These are phyloP conservation scores for Lecanicillium sp. DNA, from an alignment of 2,329 filamentous ascomycete genomes.

Conservation along the genomic window DNA sequence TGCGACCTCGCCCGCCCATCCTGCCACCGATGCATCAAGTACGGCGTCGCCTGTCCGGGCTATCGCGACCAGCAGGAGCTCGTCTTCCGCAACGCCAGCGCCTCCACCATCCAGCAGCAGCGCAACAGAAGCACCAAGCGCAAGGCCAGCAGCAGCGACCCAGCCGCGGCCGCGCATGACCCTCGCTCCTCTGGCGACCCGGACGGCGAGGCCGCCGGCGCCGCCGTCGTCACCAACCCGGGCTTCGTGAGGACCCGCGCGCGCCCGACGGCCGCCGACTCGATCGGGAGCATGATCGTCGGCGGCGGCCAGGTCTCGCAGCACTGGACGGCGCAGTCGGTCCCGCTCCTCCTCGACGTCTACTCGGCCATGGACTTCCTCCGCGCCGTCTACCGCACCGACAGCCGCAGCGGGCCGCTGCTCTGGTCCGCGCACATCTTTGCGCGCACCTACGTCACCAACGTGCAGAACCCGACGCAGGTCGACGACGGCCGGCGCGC, in stretches of 20 bases:
- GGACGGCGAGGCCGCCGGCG: background rate
- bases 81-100: constrained; percentile 32
- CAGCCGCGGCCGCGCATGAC: background rate
- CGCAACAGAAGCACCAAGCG: too few relatives aligned
- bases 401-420: constrained; percentile 28
- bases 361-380: constrained; percentile 33
- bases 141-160: constrained; percentile 18
- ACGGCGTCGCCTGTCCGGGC: constrained; percentile 33
- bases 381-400: constrained; percentile 22
- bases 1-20: constrained; percentile 35
- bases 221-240: background rate
- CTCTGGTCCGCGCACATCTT: constrained; percentile 35
- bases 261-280: background rate
- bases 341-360: constrained; percentile 34
- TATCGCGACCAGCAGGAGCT: constrained; percentile 35
- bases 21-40: constrained; percentile 36
- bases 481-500: constrained; percentile 20
- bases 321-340: constrained; percentile 34
- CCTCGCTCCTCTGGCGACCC: too few relatives aligned
- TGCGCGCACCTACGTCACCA: constrained; percentile 34
- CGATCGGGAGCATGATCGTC: background rate
- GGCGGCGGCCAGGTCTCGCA: constrained; percentile 22
- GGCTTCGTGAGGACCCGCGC: background rate
- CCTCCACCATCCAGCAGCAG: constrained; percentile 14
- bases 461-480: constrained; percentile 28